These are phyloP conservation scores for Cutaneotrichosporon sp. DNA, from an alignment of 1,284 basidiomycete genomes.

Conservation along the genomic window DNA sequence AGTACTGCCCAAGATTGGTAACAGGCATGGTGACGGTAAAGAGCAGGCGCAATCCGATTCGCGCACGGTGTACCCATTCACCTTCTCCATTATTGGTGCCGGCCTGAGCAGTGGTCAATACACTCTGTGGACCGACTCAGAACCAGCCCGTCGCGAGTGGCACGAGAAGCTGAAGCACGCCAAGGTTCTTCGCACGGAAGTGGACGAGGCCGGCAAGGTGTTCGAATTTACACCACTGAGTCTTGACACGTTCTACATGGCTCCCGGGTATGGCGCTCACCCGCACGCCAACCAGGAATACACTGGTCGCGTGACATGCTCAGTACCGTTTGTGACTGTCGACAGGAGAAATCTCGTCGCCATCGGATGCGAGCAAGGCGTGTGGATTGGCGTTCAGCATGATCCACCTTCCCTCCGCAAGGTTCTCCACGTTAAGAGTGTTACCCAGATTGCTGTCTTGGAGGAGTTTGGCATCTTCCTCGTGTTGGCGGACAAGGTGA, in stretches of 20 bases:
- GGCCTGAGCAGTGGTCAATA: conserved; percentile 75
- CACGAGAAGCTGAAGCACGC: conserved; percentile 83
- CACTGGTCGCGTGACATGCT: conserved; percentile 87
- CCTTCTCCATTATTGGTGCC: conserved; percentile 73
- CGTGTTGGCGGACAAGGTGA: conserved; percentile 71
- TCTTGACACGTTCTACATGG: conserved; percentile 73
- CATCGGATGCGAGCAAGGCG: conserved; percentile 89
- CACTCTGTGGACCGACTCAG: conserved; percentile 77
- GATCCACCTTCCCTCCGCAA: conserved; percentile 80
- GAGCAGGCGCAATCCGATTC: conserved; percentile 51
- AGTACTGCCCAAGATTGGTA: conserved; percentile 32
- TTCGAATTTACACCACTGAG: conserved; percentile 84
- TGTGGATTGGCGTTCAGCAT: conserved; percentile 91
- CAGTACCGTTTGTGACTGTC: conserved; percentile 79
- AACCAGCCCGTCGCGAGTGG: conserved; percentile 75
- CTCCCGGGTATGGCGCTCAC: conserved; percentile 54
- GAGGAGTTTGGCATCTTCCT: conserved; percentile 94
- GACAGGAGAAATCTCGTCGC: conserved; percentile 82
- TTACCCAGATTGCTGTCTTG: conserved; percentile 89
- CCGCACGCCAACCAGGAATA: conserved; percentile 62
- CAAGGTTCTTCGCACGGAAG: conserved; percentile 71
- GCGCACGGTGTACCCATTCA: conserved; percentile 65
- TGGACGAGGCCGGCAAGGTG: conserved; percentile 84
- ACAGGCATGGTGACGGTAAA: conserved; percentile 17
- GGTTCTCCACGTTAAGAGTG: conserved; percentile 81